Base-by-base conservation (phyloP, 2,329 filamentous ascomycete species). In the Neopestalotiopsis rosae region DNA sequence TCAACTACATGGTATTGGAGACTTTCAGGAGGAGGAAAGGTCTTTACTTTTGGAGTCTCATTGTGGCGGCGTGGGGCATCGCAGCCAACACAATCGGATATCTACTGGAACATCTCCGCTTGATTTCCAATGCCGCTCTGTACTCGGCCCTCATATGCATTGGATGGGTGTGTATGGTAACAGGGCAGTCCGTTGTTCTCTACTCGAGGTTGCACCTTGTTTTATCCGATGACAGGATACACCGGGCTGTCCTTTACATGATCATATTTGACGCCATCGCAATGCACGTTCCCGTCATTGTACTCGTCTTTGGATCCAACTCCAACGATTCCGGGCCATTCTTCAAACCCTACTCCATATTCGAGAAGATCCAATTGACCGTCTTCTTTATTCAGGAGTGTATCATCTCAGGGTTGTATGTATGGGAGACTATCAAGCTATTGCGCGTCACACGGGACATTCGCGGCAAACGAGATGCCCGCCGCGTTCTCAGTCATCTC, bases 321-420 rank as follows among this genome's bases (percentile, higher is more conserved):
- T 67, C 38, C 30, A 70, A 72, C 45, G 74, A 75, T 67, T 74
- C 74, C 6, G 68, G 69, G 13, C 69, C 79, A 2, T 56, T 63
- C 5, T 61, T 56, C 56, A 68, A 74, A 66, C 74, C 49, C 5
- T 66, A 79, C 67, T 57, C 63, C 34, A 68, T 75, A 67, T 78
- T 74, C 75, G 78, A 79, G 64, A 74, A 75, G 24, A 65, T 79
- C 3, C 78, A 80, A 66, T 71, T 76, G 3, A 76, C 74, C 38
- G 72, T 76, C 32, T 80, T 78, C 74, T 77, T 77, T 68, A 70
- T 75, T 12, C 78, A 80, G 59, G 78, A 80, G 62, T 74, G 74
- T 1, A 38, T 70, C 24, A 73, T 80, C 9, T 75, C 73, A 20
- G 62, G 73, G 7, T 62, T 78, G 24, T 80, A 80, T 70, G 78